Percentiles rank a stretch among this genome's conserved stretches.
Evolutionary conservation across 306 rosid species (phyloP).

Genomic region (Quercus robur): DNA sequence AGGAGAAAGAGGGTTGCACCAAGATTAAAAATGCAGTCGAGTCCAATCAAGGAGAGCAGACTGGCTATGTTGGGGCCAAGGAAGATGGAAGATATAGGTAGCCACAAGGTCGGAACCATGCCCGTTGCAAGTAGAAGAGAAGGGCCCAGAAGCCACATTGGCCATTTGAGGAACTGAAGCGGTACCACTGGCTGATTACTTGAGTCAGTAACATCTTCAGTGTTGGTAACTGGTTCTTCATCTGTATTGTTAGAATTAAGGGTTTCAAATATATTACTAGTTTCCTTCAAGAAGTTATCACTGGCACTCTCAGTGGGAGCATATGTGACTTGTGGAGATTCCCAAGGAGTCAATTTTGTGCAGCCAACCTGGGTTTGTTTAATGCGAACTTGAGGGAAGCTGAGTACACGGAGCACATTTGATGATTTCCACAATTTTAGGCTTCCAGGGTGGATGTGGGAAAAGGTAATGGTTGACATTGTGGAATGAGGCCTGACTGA

Average conservation of each 20-base stretch:
- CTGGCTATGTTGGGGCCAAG: conserved; percentile 84
- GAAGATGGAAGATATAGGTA: conserved; percentile 75
- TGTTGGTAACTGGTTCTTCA: conserved; percentile 37
- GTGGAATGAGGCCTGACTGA: conserved; percentile 33
- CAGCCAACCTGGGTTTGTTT: conserved; percentile 44
- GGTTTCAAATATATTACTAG: conserved; percentile 54
- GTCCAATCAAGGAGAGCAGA: conserved; percentile 82
- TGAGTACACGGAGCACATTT: conserved; percentile 23
- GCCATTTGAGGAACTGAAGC: conserved; percentile 79
- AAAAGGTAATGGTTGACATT: conserved; percentile 24
- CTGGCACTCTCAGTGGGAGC: conserved; percentile 35
- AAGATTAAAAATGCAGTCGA: conserved; percentile 81
- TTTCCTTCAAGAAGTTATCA: conserved; percentile 45
- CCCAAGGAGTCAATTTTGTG: conserved; percentile 67
- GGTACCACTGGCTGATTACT: conserved; percentile 31
- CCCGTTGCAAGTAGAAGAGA: conserved; percentile 73
- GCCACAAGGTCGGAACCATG: conserved; percentile 91
- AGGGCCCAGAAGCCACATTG: conserved; percentile 91
- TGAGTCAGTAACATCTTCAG: conserved; percentile 31
- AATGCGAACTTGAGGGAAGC: conserved; percentile 25
- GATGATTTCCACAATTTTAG: conserved; percentile 34
- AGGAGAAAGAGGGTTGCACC: conserved; percentile 94
- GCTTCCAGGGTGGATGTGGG: conserved; percentile 21
- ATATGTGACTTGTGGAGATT: conserved; percentile 55
- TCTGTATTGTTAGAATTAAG: conserved; percentile 36